These are phyloP conservation scores for Sphaerulina vaccinii DNA, from an alignment of 2,329 filamentous ascomycete genomes.

Conservation along the genomic window DNA sequence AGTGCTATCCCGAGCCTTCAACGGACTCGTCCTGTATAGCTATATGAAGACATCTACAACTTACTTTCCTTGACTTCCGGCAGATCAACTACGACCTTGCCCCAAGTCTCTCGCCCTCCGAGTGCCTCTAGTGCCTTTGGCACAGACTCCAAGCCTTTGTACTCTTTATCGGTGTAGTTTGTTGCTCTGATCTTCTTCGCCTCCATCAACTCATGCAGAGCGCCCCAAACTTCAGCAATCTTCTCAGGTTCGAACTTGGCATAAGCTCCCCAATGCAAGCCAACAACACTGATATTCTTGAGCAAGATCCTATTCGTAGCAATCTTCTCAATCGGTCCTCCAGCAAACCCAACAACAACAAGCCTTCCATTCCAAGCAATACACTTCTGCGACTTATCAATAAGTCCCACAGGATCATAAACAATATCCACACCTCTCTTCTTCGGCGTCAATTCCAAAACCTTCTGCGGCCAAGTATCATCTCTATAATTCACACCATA, in stretches of 20 bases:
- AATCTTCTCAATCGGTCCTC: conserved; percentile 83
- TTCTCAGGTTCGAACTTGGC: conserved; percentile 68
- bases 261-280: conserved; percentile 90
- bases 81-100: conserved; percentile 89
- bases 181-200: conserved; percentile 79
- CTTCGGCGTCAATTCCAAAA: conserved; percentile 74
- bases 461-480: conserved; percentile 61
- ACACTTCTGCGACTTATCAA: conserved; percentile 85
- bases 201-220: conserved; percentile 73
- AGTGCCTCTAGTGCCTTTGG: conserved; percentile 74
- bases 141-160: conserved; percentile 77
- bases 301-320: conserved; percentile 87
- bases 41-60: conserved; percentile 35
- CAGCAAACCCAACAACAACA: conserved; percentile 85
- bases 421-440: conserved; percentile 82
- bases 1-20: no score
- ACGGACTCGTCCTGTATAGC: no score
- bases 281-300: conserved; percentile 90
- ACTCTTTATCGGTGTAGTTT: conserved; percentile 77
- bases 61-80: conserved; percentile 60
- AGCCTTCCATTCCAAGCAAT: conserved; percentile 89
- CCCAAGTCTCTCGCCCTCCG: conserved; percentile 83
- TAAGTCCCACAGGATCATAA: conserved; percentile 88
- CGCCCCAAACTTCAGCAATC: conserved; percentile 74
- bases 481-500: conserved; percentile 75